These are phyloP conservation scores for Malus sylvestris DNA, from an alignment of 306 rosid genomes.

Conservation along the genomic window DNA sequence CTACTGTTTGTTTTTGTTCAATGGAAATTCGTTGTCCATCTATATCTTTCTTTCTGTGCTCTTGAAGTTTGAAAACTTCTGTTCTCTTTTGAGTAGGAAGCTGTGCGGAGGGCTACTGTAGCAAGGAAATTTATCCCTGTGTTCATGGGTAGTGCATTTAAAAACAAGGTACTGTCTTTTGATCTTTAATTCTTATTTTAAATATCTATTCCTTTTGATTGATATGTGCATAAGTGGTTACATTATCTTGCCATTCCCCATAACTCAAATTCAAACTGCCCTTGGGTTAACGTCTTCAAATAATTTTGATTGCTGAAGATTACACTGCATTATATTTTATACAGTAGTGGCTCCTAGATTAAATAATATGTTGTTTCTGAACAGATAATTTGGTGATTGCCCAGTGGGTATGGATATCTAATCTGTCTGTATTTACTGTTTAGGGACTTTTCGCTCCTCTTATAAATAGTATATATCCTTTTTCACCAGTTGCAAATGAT, in stretches of 20 bases:
- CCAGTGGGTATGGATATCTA: neutral
- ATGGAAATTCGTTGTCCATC: too few species aligned
- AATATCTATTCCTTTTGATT: neutral
- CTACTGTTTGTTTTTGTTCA: neutral
- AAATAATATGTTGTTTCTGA: neutral
- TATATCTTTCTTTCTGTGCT: neutral
- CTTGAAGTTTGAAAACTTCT: neutral
- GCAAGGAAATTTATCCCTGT: conserved; percentile 84
- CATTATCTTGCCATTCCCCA: neutral
- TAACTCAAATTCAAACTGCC: neutral
- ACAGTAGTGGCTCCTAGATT: neutral
- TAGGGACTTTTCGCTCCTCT: too few species aligned
- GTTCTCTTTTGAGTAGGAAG: conserved; percentile 45
- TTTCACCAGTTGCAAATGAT: neutral
- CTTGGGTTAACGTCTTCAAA: neutral
- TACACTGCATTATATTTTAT: neutral
- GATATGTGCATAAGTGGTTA: neutral
- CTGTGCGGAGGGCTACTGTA: conserved; percentile 83
- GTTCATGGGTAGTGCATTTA: conserved; percentile 98
- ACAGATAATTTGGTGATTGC: neutral
- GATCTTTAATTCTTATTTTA: neutral
- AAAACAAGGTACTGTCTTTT: conserved; percentile 66
- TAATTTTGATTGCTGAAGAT: neutral
- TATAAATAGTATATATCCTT: neutral
- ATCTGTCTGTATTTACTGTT: neutral